A percentile compares a stretch with the other conserved stretches of the same genome.
phyloP scores from a whole-genome alignment of 805 yeast species.

The Pichia paraexigua region DNA sequence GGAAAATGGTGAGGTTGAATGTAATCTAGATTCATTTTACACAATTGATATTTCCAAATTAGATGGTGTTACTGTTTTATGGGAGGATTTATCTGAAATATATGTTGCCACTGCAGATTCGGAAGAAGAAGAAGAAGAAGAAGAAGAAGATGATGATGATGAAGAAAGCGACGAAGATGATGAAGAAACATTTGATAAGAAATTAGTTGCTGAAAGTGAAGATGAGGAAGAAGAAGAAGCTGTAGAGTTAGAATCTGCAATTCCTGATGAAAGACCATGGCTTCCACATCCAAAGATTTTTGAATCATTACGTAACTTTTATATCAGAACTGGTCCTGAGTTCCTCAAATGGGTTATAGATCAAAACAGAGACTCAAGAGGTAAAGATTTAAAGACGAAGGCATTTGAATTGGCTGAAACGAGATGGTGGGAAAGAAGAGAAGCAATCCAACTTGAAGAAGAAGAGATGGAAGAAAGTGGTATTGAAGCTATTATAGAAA shows the following conservation, averaged over 20 bases:
- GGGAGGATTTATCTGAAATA: constrained; percentile 75
- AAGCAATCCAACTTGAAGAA: constrained; percentile 79
- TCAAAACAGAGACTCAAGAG: constrained; percentile 76
- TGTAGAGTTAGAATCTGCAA: constrained; percentile 54
- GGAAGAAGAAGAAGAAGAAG: constrained; percentile 58
- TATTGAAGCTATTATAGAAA: constrained; percentile 79
- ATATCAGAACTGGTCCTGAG: constrained; percentile 75
- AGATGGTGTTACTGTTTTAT: constrained; percentile 79
- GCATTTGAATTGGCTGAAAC: constrained; percentile 89
- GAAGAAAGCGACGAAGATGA: constrained; percentile 49
- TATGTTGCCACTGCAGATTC: constrained; percentile 47
- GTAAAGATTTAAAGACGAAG: constrained; percentile 80
- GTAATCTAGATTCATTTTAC: constrained; percentile 75
- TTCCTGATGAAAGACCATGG: constrained; percentile 94
- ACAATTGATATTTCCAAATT: constrained; percentile 76
- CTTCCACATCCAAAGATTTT: constrained; percentile 95
- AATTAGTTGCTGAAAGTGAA: constrained; percentile 38
- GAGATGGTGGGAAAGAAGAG: constrained; percentile 99
- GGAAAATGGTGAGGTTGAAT: constrained; percentile 85
- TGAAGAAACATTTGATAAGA: constrained; percentile 33
- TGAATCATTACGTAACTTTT: constrained; percentile 76
- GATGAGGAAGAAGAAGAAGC: constrained; percentile 57
- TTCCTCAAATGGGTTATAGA: constrained; percentile 93
- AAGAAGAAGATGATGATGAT: constrained; percentile 62
- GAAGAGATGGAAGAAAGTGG: constrained; percentile 91